Evolutionary conservation across 192 early-diverging fungal species (phyloP), one percentile per base, ranked within the genome.

Genomic region (Kickxella alabastrina): DNA sequence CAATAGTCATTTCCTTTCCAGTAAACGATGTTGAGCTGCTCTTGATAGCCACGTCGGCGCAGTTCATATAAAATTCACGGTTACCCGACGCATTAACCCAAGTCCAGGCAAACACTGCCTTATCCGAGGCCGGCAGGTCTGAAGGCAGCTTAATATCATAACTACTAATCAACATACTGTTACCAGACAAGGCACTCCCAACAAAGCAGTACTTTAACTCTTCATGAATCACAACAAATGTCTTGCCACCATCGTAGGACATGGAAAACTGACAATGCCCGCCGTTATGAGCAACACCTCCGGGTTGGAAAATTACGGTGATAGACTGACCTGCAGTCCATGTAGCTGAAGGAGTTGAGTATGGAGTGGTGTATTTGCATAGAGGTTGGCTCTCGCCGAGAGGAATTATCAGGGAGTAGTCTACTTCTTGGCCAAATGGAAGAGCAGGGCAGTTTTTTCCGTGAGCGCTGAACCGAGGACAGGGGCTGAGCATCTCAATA

Each of bases 261-360:
- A 84, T 40, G 1, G 83, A 72, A 49, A 79, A 83, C 49, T 86
- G 73, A 21, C 83, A 85, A 52, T 86, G 82, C 1, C 84, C 84
- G 10, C 83, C 81, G 15, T 49, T 55, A 49, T 84, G 82, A 7
- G 43, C 8, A 4, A 45, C 47, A 1, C 50, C 35, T 4, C 31
- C 38, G 0, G 24, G 6, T 10, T 12, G 19, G 62, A 84, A 82
- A 0, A 54, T 28, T 9, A 84, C 71, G 0, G 43, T 40, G 27
- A 82, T 39, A 2, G 62, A 35, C 18, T 75, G 35, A 1, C 82
- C 82, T 6, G 79, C 74, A n/a, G 43, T 67, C 42, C 57, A 75
- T 12, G 43, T 62, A 1, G 65, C 70, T 6, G 59, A 59, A 3
- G 54, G 32, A 3, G 50, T 34, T 3, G 38, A 9, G 10, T 3